Evolutionary conservation across 176 grass and related monocot species (phyloP).

Genomic region (Avena atlantica): DNA sequence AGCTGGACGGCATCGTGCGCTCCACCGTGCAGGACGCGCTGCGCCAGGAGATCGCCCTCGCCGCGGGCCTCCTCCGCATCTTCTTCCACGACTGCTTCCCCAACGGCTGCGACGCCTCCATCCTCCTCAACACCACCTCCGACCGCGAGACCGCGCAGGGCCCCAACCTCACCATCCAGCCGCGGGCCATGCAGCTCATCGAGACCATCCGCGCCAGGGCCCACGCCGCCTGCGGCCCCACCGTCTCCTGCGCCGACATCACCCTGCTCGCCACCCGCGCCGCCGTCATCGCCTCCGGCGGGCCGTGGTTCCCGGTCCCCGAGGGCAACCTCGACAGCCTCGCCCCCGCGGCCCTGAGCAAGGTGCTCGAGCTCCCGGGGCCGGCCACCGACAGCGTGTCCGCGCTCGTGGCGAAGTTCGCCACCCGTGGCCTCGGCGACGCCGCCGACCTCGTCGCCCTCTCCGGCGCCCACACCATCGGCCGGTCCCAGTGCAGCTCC

Average conservation of each 20-base stretch:
- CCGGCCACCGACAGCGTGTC: constrained; percentile 17
- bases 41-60: no score
- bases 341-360: not conserved
- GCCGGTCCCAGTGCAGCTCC: constrained; percentile 50
- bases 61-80: not conserved
- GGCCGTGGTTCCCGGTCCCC: not conserved
- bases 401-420: not conserved
- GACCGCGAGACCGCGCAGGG: constrained; percentile 1
- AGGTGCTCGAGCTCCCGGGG: not conserved
- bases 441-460: constrained; percentile 57
- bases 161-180: constrained; percentile 50
- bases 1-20: not conserved
- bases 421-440: constrained; percentile 5
- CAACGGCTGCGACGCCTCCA: constrained; percentile 56
- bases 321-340: constrained; percentile 40
- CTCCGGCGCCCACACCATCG: constrained; percentile 79
- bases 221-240: not conserved
- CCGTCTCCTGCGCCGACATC: constrained; percentile 13
- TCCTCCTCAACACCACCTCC: constrained; percentile 28
- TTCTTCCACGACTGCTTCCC: constrained; percentile 32
- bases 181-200: constrained; percentile 44
- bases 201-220: constrained; percentile 48
- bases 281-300: constrained; percentile 20
- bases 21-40: not conserved
- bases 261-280: not conserved